Base-by-base conservation (phyloP, 129 eudicot species). In the Helichrysum umbraculigerum region DNA sequence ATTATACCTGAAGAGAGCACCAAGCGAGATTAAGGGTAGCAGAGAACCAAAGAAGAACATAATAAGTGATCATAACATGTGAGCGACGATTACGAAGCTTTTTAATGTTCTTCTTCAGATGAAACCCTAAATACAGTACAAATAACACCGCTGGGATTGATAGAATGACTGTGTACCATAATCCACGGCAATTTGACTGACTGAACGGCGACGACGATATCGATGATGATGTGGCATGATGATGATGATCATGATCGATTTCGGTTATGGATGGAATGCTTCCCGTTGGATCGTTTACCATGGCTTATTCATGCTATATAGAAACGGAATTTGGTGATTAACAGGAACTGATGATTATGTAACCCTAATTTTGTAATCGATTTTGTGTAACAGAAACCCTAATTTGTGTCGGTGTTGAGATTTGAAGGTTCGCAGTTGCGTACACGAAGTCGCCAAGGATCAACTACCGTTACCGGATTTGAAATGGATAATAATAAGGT, bases 41-140 rank as follows among this genome's bases (percentile, higher is more conserved):
- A 7, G 89, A 75, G 72, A 84, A 30, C 91, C 96, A 91, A 15
- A 91, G 87, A 51, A 91, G 91, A 15, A 77, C 73, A 76, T 88
- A 91, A 80, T 88, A 91, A 65, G 91, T 84, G 67, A 86, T 84
- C 91, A 88, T 91, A 21, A 91, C 89, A 66, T 77, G 83, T 59
- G 91, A 86, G 16, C 88, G 80, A 6, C 89, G 83, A 73, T 79
- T 82, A 44, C 85, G 80, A 28, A 91, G 93, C 85, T 86, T 91
- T 78, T 71, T 84, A 8, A 88, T 52, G 64, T 86, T 91, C 83
- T 85, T 81, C 59, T 75, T 84, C 6, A 89, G 83, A 51, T 82
- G 86, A 76, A 86, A 86, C 77, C 89, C 93, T 72, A 91, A 57
- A 83, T 88, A 91, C 39, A 86, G 37, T 44, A 91, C 85, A 68